phyloP scores from a whole-genome alignment of 2,329 filamentous ascomycete genomes.

The Fusarium sp. region DNA sequence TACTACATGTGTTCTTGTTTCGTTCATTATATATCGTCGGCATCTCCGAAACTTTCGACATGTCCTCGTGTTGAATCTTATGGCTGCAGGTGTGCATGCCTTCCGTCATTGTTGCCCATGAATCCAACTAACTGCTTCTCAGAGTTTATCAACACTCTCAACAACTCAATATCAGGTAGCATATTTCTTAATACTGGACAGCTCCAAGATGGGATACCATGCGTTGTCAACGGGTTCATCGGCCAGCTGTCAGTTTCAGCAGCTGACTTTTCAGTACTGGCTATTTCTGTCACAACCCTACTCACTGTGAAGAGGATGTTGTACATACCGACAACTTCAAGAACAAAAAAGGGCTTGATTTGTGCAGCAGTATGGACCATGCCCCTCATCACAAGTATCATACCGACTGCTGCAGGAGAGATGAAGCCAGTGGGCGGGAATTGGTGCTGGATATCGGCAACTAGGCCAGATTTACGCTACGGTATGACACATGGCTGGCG shows the following conservation, averaged over 20 bases:
- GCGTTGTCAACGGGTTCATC: conserved; percentile 34
- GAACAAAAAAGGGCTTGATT: conserved; percentile 16
- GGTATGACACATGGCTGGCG: conserved; percentile 59
- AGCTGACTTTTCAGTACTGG: conserved; percentile 43
- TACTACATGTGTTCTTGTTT: conserved; percentile 37
- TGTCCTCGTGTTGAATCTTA: conserved; percentile 39
- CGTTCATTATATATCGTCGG: conserved; percentile 37
- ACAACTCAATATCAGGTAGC: conserved; percentile 40
- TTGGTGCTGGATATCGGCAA: conserved; percentile 60
- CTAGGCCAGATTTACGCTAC: conserved; percentile 56
- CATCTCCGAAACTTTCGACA: conserved; percentile 42
- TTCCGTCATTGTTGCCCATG: too few species aligned
- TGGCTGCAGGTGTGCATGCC: conserved; percentile 35
- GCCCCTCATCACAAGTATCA: conserved; percentile 36
- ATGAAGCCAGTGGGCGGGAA: conserved; percentile 55
- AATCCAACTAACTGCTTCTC: background rate
- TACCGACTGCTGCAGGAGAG: conserved; percentile 32
- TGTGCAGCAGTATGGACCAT: conserved; percentile 37
- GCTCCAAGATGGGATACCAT: conserved; percentile 27
- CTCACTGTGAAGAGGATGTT: conserved; percentile 39
- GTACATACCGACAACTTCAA: conserved; percentile 34
- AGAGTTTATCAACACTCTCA: conserved; percentile 43
- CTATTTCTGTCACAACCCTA: conserved; percentile 41
- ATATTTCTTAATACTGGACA: conserved; percentile 26
- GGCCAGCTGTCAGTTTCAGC: conserved; percentile 42